Conservation (phyloP, 768 basidiomycete species). For the Hemileccinum impolitum region DNA sequence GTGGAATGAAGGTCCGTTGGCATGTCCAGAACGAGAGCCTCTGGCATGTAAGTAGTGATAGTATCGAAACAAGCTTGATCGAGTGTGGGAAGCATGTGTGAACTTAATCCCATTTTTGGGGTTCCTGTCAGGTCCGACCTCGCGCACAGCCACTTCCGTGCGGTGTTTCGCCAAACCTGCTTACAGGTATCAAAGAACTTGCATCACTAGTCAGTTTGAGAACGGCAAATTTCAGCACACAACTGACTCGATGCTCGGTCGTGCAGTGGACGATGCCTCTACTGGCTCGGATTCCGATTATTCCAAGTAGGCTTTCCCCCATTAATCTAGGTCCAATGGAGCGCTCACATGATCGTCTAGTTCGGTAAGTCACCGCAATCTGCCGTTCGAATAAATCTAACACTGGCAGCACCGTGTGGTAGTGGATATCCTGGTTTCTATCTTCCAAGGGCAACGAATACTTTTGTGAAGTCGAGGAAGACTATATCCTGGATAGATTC, state of each 20-base stretch:
- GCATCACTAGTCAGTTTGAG: conserved; percentile 24
- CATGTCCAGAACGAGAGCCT: conserved; percentile 31
- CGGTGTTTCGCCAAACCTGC: neutral
- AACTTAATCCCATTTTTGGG: conserved; percentile 14
- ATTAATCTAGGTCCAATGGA: neutral
- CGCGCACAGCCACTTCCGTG: conserved; percentile 21
- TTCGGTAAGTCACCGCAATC: conserved; percentile 24
- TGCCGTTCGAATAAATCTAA: conserved; percentile 16
- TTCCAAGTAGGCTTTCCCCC: conserved; percentile 65
- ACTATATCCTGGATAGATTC: conserved; percentile 97
- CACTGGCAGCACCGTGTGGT: conserved; percentile 2
- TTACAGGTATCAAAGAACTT: neutral
- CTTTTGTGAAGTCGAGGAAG: conserved; percentile 99
- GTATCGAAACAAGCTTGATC: neutral
- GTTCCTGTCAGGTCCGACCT: neutral
- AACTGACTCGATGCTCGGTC: conserved; percentile 35
- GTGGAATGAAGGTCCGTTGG: conserved; percentile 32
- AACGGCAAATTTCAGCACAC: conserved; percentile 11
- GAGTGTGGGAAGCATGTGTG: neutral
- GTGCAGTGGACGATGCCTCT: conserved; percentile 78
- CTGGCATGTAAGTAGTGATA: conserved; percentile 19
- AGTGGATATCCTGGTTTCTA: conserved; percentile 99
- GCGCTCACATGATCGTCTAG: conserved; percentile 21
- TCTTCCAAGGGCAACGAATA: conserved; percentile 99
- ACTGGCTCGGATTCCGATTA: conserved; percentile 95